Evolutionary conservation across 345 rosid genomes (phyloP), one percentile per base, ranked within the genome.

Genomic region (Durio zibethinus): DNA sequence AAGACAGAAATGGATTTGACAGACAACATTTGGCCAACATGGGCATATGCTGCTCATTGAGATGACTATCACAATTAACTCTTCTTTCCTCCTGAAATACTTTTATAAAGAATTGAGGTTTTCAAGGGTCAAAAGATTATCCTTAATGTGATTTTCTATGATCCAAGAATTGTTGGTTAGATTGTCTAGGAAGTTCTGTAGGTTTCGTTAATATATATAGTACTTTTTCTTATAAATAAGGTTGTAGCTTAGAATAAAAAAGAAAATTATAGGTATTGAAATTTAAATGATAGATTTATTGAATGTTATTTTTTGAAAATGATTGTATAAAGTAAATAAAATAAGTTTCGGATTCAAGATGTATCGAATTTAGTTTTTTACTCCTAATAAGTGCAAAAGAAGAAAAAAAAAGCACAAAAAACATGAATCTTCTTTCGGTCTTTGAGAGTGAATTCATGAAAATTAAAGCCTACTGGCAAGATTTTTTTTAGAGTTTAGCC

Each of bases 401-500:
- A 21, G 0, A 45, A 45, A 14, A 4, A 61, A 6, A 15, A n/a
- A n/a, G n/a, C n/a, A n/a, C 15, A 15, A 23, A 70, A 47, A 56
- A 40, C 25, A 71, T 61, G 64, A 69, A 72, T 67, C 31, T 72
- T 40, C 61, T 60, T 77, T 79, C 40, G 29, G 15, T 60, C 36
- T 66, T 53, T 35, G 43, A 52, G 79, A 48, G 54, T 67, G 59
- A 76, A 59, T 50, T 47, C 5, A 54, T 57, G n/a, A 50, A 48
- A 50, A 50, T 16, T 56, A 80, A 73, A 80, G 79, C 63, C 79
- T 85, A 77, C 0, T 12, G 76, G 69, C 56, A 69, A 72, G 68
- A 60, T 36, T 11, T 38, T 53, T 50, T 69, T 35, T 73, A 50
- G 77, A 76, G 80, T 82, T 72, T 14, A 72, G 82, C 68, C 80